Percentiles rank a stretch among this genome's conserved stretches.
Conservation (phyloP, 768 basidiomycete species). For the Tricholoma saponaceum region DNA sequence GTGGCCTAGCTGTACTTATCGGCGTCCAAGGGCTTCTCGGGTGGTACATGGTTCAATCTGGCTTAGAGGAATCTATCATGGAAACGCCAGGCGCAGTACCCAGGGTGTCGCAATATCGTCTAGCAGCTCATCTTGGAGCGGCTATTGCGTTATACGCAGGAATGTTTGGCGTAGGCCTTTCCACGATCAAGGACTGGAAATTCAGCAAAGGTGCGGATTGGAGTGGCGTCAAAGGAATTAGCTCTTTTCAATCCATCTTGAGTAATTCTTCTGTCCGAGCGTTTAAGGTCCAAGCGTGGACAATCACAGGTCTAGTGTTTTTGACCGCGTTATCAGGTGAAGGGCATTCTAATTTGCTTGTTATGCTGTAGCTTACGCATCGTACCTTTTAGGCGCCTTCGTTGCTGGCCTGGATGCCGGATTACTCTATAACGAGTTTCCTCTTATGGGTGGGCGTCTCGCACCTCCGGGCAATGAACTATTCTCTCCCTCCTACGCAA, state of each 20-base stretch:
- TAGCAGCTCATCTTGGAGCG: slow-evolving; percentile 91
- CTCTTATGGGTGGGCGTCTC: slow-evolving; percentile 87
- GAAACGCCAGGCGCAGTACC: slow-evolving; percentile 82
- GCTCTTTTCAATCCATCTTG: slow-evolving; percentile 41
- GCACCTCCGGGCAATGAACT: slow-evolving; percentile 82
- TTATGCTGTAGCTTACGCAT: neutral
- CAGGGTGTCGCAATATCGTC: slow-evolving; percentile 93
- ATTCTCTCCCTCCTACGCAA: slow-evolving; percentile 72
- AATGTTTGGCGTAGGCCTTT: slow-evolving; percentile 82
- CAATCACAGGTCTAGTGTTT: slow-evolving; percentile 75
- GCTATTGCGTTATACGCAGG: slow-evolving; percentile 90
- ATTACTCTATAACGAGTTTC: slow-evolving; percentile 97
- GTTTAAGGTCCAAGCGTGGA: slow-evolving; percentile 58
- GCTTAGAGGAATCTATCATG: slow-evolving; percentile 80
- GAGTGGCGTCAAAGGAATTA: slow-evolving; percentile 45
- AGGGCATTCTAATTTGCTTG: slow-evolving; percentile 12
- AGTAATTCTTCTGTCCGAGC: slow-evolving; percentile 51
- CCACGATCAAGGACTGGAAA: slow-evolving; percentile 75
- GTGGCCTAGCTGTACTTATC: slow-evolving; percentile 74
- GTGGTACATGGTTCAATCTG: slow-evolving; percentile 99
- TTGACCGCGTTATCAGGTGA: slow-evolving; percentile 89
- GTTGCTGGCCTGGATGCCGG: slow-evolving; percentile 98
- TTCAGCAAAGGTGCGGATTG: slow-evolving; percentile 55
- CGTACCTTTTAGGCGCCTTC: slow-evolving; percentile 73
- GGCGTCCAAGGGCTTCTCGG: slow-evolving; percentile 91